Evolutionary conservation across 1,139 yeast species (phyloP).

Genomic region (Spencermartinsiella ligniputridi): DNA sequence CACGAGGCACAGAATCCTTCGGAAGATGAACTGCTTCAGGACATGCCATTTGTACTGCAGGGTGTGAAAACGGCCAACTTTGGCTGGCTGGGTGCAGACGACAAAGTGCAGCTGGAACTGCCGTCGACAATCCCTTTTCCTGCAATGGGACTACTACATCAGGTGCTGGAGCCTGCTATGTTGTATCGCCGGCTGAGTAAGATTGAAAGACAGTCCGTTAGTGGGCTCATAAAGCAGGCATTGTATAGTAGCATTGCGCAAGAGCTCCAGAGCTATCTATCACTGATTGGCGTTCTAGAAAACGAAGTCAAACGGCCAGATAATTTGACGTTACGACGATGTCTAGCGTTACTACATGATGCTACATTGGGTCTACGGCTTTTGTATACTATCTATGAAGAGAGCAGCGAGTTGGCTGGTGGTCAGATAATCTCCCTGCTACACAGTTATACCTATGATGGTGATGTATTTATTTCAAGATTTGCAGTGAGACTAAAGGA

Average conservation of each 20-base stretch:
- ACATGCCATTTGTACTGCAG: constrained; percentile 60
- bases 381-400: constrained; percentile 39
- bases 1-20: constrained; percentile 27
- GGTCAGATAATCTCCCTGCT: constrained; percentile 55
- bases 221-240: constrained; percentile 56
- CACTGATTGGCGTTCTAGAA: constrained; percentile 52
- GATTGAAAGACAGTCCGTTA: constrained; percentile 31
- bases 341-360: constrained; percentile 46
- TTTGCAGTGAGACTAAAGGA: constrained; percentile 46
- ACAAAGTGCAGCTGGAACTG: constrained; percentile 28
- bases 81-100: constrained; percentile 37
- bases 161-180: constrained; percentile 69
- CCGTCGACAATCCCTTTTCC: constrained; percentile 57
- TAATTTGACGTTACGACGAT: constrained; percentile 35
- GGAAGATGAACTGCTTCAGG: constrained; percentile 52
- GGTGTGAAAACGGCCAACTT: constrained; percentile 70
- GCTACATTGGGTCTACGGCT: constrained; percentile 56
- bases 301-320: constrained; percentile 28
- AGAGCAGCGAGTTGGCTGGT: constrained; percentile 42
- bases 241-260: constrained; percentile 52
- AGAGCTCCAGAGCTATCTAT: constrained; percentile 52
- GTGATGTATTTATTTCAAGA: constrained; percentile 50
- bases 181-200: constrained; percentile 49
- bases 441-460: constrained; percentile 52
- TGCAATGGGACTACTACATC: constrained; percentile 51